A percentile compares a stretch with the other conserved stretches of the same genome.
Evolutionary conservation across 2,329 filamentous ascomycete species (phyloP).

Genomic region (Chrysoporthe deuterocubensis): DNA sequence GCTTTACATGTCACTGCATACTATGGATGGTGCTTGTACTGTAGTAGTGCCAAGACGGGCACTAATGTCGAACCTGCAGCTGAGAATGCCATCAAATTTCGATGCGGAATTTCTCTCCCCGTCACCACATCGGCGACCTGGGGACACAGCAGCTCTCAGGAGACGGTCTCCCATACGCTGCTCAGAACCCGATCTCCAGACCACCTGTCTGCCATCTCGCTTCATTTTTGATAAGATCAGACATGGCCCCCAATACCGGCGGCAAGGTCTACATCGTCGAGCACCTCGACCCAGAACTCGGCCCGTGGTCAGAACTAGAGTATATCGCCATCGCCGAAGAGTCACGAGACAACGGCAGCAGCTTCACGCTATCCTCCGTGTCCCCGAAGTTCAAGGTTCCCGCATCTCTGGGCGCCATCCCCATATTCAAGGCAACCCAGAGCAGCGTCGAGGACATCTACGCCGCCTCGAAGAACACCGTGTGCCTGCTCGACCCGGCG

Average conservation of each 20-base stretch:
- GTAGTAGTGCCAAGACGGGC: constrained; percentile 11
- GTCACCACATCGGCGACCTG: neutral
- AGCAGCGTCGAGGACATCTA: constrained; percentile 85
- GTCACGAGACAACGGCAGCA: constrained; percentile 66
- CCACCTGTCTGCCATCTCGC: neutral
- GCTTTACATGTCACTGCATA: too few relatives aligned
- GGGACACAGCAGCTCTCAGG: neutral
- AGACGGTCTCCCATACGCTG: neutral
- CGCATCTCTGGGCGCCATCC: constrained; percentile 54
- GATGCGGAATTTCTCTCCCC: neutral
- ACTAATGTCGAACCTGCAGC: neutral
- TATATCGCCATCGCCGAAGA: constrained; percentile 87
- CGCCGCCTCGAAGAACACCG: constrained; percentile 69
- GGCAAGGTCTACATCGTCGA: constrained; percentile 89
- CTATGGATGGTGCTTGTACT: neutral
- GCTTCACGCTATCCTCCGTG: constrained; percentile 83
- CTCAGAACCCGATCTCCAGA: neutral
- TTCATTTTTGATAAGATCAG: neutral
- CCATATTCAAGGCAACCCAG: constrained; percentile 72
- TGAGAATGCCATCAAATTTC: neutral
- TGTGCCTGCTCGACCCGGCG: constrained; percentile 88
- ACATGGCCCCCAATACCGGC: constrained; percentile 41
- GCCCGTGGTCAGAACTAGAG: constrained; percentile 91
- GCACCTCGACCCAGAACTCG: constrained; percentile 93
- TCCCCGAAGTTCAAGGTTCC: constrained; percentile 71